Conservation (phyloP, 768 basidiomycete genomes). For the Vararia minispora region DNA sequence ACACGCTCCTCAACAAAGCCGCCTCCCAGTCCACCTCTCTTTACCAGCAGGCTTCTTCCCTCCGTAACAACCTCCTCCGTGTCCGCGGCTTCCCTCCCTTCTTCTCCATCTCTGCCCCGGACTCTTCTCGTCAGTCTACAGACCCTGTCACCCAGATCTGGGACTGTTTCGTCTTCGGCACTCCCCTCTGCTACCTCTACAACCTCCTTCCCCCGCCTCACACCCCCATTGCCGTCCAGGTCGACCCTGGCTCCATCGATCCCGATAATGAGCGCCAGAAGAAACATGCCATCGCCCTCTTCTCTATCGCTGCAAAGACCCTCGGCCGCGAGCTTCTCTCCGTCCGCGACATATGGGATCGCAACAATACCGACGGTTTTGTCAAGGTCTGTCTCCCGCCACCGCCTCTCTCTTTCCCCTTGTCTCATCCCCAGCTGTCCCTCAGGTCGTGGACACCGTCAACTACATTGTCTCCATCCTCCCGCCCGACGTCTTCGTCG, state of each 20-base stretch:
- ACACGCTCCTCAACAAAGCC: constrained; percentile 84
- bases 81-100: constrained; percentile 64
- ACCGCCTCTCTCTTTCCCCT: constrained; percentile 3
- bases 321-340: constrained; percentile 75
- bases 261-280: constrained; percentile 69
- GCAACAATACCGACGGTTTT: constrained; percentile 85
- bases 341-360: constrained; percentile 82
- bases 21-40: constrained; percentile 82
- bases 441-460: constrained; percentile 82
- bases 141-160: constrained; percentile 94
- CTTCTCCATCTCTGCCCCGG: constrained; percentile 49
- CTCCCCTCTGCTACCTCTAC: constrained; percentile 92
- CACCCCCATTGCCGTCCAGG: constrained; percentile 41
- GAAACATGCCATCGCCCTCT: constrained; percentile 86
- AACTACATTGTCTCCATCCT: constrained; percentile 73
- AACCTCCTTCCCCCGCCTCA: constrained; percentile 63
- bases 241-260: constrained; percentile 54
- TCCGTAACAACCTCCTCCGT: constrained; percentile 67
- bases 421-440: constrained; percentile 7
- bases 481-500: constrained; percentile 57
- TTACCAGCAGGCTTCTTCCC: constrained; percentile 82
- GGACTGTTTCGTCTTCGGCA: constrained; percentile 88
- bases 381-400: constrained; percentile 63
- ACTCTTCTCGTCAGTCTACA: constrained; percentile 60
- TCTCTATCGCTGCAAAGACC: constrained; percentile 77